Evolutionary conservation across 352 stramenopile species (phyloP).

Genomic region (Globisporangium mamillatum): DNA sequence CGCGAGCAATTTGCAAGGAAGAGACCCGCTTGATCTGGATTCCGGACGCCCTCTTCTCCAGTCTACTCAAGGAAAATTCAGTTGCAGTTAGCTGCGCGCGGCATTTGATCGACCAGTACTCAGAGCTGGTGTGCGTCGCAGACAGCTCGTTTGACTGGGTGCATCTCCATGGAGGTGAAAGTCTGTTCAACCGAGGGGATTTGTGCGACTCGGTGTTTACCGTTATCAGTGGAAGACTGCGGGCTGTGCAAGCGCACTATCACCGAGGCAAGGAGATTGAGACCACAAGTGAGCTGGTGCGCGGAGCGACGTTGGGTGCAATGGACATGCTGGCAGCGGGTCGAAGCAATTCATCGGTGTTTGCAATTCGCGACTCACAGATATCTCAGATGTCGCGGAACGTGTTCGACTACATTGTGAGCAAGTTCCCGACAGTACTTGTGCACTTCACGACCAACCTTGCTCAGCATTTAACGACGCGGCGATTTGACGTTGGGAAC

Average conservation of each 20-base stretch:
- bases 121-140: slow-evolving; percentile 56
- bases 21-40: slow-evolving; percentile 51
- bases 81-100: slow-evolving; percentile 53
- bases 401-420: slow-evolving; percentile 85
- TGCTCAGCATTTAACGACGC: slow-evolving; percentile 55
- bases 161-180: slow-evolving; percentile 80
- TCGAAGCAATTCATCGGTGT: slow-evolving; percentile 77
- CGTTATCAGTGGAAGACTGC: slow-evolving; percentile 73
- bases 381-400: slow-evolving; percentile 86
- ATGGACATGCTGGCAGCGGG: slow-evolving; percentile 81
- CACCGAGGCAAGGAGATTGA: slow-evolving; percentile 64
- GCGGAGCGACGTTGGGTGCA: slow-evolving; percentile 71
- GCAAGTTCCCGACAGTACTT: slow-evolving; percentile 56
- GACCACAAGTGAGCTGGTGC: slow-evolving; percentile 77
- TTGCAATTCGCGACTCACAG: slow-evolving; percentile 82
- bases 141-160: slow-evolving; percentile 85
- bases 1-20: slow-evolving; percentile 46
- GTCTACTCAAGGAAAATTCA: slow-evolving; percentile 45
- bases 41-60: slow-evolving; percentile 52
- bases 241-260: slow-evolving; percentile 64
- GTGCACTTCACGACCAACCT: slow-evolving; percentile 82
- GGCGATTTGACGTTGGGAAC: slow-evolving; percentile 29
- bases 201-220: slow-evolving; percentile 80
- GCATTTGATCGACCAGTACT: slow-evolving; percentile 76
- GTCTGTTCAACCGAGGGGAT: slow-evolving; percentile 73